Conservation (phyloP, 768 basidiomycete genomes). For the Leccinum imitatum region DNA sequence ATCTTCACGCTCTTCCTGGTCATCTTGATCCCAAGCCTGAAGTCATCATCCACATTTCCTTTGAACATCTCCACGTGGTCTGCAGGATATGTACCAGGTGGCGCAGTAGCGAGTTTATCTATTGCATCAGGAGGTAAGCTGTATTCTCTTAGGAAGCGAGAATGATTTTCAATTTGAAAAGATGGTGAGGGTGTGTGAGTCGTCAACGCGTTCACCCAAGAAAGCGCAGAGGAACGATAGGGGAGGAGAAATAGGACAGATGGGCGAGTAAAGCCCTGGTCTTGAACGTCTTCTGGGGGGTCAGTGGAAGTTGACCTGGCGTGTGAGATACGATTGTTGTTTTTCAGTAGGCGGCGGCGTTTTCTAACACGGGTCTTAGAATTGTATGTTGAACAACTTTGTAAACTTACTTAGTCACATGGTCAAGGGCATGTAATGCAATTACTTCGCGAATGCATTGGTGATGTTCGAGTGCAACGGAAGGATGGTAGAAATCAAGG, state of each 20-base stretch:
- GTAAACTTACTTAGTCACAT: conserved; percentile 72
- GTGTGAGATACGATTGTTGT: conserved; percentile 87
- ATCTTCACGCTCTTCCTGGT: conserved; percentile 91
- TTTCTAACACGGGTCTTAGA: conserved; percentile 54
- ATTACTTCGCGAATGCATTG: conserved; percentile 64
- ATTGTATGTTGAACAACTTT: background rate
- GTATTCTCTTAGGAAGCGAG: conserved; percentile 82
- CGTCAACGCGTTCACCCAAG: conserved; percentile 80
- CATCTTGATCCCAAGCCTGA: conserved; percentile 88
- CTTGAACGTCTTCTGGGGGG: conserved; percentile 76
- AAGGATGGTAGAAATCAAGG: conserved; percentile 75
- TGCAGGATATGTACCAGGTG: conserved; percentile 72
- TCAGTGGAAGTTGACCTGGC: conserved; percentile 56
- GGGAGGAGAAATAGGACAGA: conserved; percentile 91
- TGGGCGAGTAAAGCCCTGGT: conserved; percentile 97
- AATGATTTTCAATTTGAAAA: conserved; percentile 85
- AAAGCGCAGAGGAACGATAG: conserved; percentile 83
- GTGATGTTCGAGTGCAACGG: conserved; percentile 63
- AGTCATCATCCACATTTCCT: conserved; percentile 97
- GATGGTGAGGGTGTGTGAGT: conserved; percentile 68
- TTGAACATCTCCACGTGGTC: conserved; percentile 94
- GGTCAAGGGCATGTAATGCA: conserved; percentile 81
- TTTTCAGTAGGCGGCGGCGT: conserved; percentile 85
- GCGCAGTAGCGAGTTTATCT: conserved; percentile 77
- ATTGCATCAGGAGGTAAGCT: conserved; percentile 72